A percentile compares a stretch with the other conserved stretches of the same genome.
phyloP scores from a whole-genome alignment of 1,284 basidiomycete genomes.

The Rhizopogon hawkerae region DNA sequence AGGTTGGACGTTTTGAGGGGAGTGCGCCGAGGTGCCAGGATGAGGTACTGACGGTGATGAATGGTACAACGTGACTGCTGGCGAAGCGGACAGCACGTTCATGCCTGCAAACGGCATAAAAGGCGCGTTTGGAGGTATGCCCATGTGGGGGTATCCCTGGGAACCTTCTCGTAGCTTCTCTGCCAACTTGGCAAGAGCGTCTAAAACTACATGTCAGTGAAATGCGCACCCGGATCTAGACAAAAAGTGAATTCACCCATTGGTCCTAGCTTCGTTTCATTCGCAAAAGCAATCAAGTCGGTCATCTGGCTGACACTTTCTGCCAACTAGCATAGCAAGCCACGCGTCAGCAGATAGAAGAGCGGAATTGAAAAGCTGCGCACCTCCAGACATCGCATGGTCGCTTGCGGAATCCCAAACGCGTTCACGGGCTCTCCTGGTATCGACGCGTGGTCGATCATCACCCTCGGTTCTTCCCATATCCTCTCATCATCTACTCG shows the following conservation, averaged over 20 bases:
- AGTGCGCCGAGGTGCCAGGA: slow-evolving; percentile 30
- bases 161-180: slow-evolving; percentile 25
- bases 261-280: slow-evolving; percentile 46
- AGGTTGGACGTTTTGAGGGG: slow-evolving; percentile 41
- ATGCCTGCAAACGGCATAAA: not conserved
- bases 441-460: slow-evolving; percentile 51
- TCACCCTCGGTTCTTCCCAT: slow-evolving; percentile 52
- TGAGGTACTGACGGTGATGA: slow-evolving; percentile 28
- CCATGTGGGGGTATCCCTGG: slow-evolving; percentile 22
- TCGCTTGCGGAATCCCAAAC: slow-evolving; percentile 76
- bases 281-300: slow-evolving; percentile 62
- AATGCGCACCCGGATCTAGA: slow-evolving; percentile 22
- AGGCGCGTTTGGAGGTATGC: slow-evolving; percentile 10
- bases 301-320: slow-evolving; percentile 71
- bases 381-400: slow-evolving; percentile 77
- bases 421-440: slow-evolving; percentile 75
- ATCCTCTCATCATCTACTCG: slow-evolving; percentile 41
- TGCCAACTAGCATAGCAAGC: slow-evolving; percentile 42
- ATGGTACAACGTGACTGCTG: slow-evolving; percentile 38
- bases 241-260: slow-evolving; percentile 43
- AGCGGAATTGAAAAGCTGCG: slow-evolving; percentile 12
- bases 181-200: slow-evolving; percentile 26
- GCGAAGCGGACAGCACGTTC: slow-evolving; percentile 13
- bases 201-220: slow-evolving; percentile 19
- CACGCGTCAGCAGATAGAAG: slow-evolving; percentile 3